Evolutionary conservation across 2,329 filamentous ascomycete genomes (phyloP), one percentile per base, ranked within the genome.

Genomic region (Fusarium newnesense): DNA sequence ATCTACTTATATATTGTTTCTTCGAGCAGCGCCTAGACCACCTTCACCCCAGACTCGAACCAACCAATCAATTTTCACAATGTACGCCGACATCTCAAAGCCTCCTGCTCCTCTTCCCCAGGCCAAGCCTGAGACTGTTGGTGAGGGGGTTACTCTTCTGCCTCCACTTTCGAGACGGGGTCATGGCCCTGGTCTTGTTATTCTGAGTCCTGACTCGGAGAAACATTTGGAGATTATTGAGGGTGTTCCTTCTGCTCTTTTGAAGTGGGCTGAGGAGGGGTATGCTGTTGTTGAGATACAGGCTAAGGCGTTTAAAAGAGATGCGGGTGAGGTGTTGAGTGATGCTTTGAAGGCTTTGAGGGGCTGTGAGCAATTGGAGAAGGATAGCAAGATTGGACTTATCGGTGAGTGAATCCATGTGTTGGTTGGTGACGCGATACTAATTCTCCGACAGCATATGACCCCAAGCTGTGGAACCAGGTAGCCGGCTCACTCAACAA

Each of bases 241-340:
- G 71, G 80, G 64, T 67, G 84, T 85, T 60, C 91, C 91, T 1
- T 84, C 87, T 13, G 88, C 89, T 1, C 75, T 89, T 19, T 78
- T 88, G 68, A 94, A 93, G 80, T 93, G 92, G 92, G 91, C 91
- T 0, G 91, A 94, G 77, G 92, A 94, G 78, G 90, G 91, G 1
- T 93, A 89, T 72, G 83, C 87, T 0, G 90, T 93, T 7, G 89
- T 84, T 1, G 86, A 92, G 77, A 77, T 93, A 1, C 67, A 69
- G 19, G 77, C 81, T 5, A 34, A 28, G 26, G 30, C 34, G 44
- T 71, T 11, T 13, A 72, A 28, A 54, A 69, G 24, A 53, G 72
- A 56, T 37, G 37, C n/a, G 12, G 43, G 19, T n/a, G 62, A 61
- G 21, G 58, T 70, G 21, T 53, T 80, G 1, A 30, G 39, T 9